A percentile compares a stretch with the other conserved stretches of the same genome.
These are phyloP conservation scores for Teratosphaeria nubilosa DNA, from an alignment of 2,329 filamentous ascomycete genomes.

Conservation along the genomic window DNA sequence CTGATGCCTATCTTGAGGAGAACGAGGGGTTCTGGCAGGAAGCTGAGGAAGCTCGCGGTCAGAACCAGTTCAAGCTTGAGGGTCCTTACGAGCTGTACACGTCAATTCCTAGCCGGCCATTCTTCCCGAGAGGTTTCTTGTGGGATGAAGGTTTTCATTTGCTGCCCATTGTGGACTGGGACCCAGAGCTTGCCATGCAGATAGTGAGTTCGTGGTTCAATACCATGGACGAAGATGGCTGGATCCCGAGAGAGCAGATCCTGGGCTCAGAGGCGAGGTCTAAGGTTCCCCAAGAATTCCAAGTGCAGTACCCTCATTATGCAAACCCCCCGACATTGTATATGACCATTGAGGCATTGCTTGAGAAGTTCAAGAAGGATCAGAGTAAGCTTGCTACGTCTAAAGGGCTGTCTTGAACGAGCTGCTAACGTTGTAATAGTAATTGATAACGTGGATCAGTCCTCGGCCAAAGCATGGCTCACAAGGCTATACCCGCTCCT, in stretches of 20 bases:
- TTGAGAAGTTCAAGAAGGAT: constrained; percentile 55
- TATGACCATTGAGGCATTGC: constrained; percentile 73
- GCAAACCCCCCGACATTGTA: constrained; percentile 95
- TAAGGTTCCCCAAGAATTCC: constrained; percentile 89
- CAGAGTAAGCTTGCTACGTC: not conserved
- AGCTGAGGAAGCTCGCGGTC: constrained; percentile 65
- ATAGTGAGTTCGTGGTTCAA: constrained; percentile 94
- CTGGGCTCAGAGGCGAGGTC: constrained; percentile 82
- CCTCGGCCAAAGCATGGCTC: constrained; percentile 59
- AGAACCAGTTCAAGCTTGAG: constrained; percentile 59
- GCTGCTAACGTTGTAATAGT: not conserved
- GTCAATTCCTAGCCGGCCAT: constrained; percentile 81
- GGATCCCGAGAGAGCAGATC: constrained; percentile 95
- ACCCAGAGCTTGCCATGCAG: constrained; percentile 75
- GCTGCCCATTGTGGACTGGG: constrained; percentile 85
- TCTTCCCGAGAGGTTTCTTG: constrained; percentile 91
- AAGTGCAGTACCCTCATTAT: constrained; percentile 92
- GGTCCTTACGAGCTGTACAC: constrained; percentile 85
- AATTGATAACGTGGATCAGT: constrained; percentile 43
- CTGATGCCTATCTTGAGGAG: constrained; percentile 88
- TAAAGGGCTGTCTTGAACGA: not conserved
- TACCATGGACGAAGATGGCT: constrained; percentile 91
- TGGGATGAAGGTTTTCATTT: constrained; percentile 99
- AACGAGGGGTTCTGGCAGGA: constrained; percentile 95
- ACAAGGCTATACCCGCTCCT: constrained; percentile 74